A percentile compares a stretch with the other conserved stretches of the same genome.
These are phyloP conservation scores for Sugiyamaella americana DNA, from an alignment of 805 yeast species.

Conservation along the genomic window DNA sequence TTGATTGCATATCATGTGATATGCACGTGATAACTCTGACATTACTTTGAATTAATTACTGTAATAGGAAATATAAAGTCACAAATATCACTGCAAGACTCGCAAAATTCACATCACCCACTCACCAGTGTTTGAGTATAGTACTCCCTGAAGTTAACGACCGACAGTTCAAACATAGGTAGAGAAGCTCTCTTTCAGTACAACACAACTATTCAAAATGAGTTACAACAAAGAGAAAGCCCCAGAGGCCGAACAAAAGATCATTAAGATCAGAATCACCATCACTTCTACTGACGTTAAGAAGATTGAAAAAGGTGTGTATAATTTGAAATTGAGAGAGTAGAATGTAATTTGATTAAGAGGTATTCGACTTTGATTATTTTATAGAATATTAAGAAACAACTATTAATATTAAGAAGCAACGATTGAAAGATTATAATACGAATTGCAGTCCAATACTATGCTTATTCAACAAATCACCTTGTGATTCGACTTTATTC, in stretches of 20 bases:
- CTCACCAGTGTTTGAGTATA: not conserved
- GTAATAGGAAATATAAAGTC: too few species aligned
- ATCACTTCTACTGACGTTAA: slow-evolving; percentile 98
- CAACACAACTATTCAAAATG: slow-evolving; percentile 24
- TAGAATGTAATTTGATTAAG: too few species aligned
- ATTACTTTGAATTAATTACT: too few species aligned
- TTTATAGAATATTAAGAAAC: too few species aligned
- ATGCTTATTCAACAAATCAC: too few species aligned
- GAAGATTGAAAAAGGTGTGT: slow-evolving; percentile 74
- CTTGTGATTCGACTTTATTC: too few species aligned
- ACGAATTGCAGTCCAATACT: too few species aligned
- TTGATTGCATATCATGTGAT: not conserved
- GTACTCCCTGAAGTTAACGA: slow-evolving; percentile 2
- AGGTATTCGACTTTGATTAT: too few species aligned
- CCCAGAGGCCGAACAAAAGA: slow-evolving; percentile 71
- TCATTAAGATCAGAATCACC: slow-evolving; percentile 98
- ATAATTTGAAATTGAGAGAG: too few species aligned
- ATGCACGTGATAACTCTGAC: too few species aligned
- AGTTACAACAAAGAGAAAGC: slow-evolving; percentile 62
- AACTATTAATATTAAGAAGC: not conserved
- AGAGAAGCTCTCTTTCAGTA: slow-evolving; percentile 1
- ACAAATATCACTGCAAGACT: not conserved
- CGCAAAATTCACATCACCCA: slow-evolving; percentile 5
- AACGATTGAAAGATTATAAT: too few species aligned
- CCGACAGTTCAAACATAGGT: not conserved